Evolutionary conservation across 208 protist species (phyloP).

Genomic region (Wallacemonas collosoma): DNA sequence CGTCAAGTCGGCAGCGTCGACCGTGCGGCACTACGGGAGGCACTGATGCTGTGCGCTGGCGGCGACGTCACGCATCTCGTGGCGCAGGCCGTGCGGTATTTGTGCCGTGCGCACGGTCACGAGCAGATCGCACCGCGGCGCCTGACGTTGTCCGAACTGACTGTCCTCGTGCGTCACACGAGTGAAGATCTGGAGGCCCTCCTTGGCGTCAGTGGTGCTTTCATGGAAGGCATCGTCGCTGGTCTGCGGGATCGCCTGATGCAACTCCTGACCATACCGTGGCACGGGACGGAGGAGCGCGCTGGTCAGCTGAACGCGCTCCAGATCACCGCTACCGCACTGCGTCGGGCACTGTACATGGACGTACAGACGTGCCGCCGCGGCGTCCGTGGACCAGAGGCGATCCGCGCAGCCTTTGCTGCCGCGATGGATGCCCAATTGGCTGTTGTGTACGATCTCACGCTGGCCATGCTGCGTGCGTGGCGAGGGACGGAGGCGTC

Average conservation of each 20-base stretch:
- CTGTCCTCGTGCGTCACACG: neutral
- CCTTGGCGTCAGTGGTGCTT: neutral
- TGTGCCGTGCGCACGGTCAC: neutral
- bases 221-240: neutral
- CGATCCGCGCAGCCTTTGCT: neutral
- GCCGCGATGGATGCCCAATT: neutral
- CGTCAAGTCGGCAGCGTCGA: neutral
- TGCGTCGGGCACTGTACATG: neutral
- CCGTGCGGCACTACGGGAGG: neutral
- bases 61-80: neutral
- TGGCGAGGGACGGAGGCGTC: neutral
- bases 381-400: neutral
- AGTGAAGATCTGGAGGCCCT: neutral
- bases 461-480: neutral
- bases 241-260: neutral
- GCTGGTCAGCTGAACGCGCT: neutral
- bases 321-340: neutral
- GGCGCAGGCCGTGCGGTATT: neutral
- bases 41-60: neutral
- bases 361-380: neutral
- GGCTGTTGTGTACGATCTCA: neutral
- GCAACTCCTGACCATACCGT: neutral
- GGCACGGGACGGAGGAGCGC: neutral
- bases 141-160: neutral
- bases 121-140: neutral